Percentiles rank a stretch among this genome's conserved stretches.
These are phyloP conservation scores for Neofusicoccum kwambonambiense DNA, from an alignment of 2,329 filamentous ascomycete species.

Conservation along the genomic window DNA sequence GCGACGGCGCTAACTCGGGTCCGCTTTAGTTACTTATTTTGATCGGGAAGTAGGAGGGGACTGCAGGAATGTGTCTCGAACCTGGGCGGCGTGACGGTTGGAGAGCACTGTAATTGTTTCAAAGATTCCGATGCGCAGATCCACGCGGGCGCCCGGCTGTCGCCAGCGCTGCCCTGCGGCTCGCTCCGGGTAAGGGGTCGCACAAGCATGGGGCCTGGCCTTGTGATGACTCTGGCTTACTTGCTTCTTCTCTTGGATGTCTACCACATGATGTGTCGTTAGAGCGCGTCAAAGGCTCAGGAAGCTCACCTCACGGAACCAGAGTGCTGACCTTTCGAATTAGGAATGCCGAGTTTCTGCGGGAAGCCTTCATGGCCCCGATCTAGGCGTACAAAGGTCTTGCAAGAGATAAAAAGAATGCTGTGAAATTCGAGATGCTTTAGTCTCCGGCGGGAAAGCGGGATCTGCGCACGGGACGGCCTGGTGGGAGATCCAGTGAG, in stretches of 20 bases:
- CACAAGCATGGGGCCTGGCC: background rate
- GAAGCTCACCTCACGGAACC: background rate
- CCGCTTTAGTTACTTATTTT: background rate
- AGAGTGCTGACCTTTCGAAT: too few species aligned
- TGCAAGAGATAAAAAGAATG: background rate
- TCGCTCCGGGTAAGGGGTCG: background rate
- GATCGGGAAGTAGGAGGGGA: background rate
- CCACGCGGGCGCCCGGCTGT: too few species aligned
- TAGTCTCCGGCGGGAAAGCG: background rate
- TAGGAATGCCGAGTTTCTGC: background rate
- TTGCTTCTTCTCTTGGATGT: background rate
- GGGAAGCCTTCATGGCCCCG: background rate
- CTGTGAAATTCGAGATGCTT: background rate
- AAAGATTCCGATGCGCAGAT: background rate
- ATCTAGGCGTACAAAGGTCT: background rate
- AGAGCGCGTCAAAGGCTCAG: background rate
- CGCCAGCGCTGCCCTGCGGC: background rate
- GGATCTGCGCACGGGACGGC: background rate
- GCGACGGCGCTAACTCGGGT: background rate
- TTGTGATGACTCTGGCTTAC: background rate
- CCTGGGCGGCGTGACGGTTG: background rate
- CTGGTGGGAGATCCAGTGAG: background rate
- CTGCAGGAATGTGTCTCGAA: background rate
- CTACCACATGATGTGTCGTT: background rate
- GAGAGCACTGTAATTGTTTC: background rate